Percentiles rank a stretch among this genome's conserved stretches.
Conservation (phyloP, 2,329 filamentous ascomycete genomes). For the Apiospora marii region DNA sequence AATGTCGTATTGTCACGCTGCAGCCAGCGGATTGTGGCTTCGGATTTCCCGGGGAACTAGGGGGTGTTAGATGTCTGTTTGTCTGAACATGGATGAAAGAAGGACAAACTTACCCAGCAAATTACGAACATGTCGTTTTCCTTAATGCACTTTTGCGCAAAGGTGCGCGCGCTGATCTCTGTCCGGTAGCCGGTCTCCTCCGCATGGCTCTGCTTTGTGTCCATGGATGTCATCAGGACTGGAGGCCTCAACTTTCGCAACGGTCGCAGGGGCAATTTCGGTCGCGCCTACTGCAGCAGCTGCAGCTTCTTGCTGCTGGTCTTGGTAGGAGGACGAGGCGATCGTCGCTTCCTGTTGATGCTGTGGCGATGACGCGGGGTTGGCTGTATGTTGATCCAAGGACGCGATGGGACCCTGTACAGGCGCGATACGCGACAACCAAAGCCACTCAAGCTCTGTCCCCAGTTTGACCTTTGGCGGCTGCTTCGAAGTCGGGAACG, state of each 20-base stretch:
- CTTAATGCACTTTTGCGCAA: slow-evolving; percentile 91
- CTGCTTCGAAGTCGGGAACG: slow-evolving; percentile 71
- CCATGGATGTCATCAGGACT: neutral
- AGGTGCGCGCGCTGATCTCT: slow-evolving; percentile 89
- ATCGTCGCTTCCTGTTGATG: neutral
- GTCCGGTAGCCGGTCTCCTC: slow-evolving; percentile 86
- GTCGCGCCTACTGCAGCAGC: too few species aligned
- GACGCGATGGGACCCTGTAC: too few species aligned
- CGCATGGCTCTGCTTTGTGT: neutral
- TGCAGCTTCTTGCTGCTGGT: neutral
- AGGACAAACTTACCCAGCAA: slow-evolving; percentile 75
- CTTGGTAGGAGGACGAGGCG: neutral
- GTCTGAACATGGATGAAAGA: slow-evolving; percentile 24
- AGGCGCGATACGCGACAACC: too few species aligned
- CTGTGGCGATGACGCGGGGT: too few species aligned
- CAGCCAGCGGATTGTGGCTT: slow-evolving; percentile 76
- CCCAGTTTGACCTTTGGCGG: too few species aligned
- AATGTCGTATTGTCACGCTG: slow-evolving; percentile 78
- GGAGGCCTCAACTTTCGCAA: fast-evolving
- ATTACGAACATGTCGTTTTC: slow-evolving; percentile 92
- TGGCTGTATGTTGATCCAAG: too few species aligned
- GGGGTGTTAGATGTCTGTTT: slow-evolving; percentile 6
- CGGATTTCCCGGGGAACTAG: slow-evolving; percentile 71
- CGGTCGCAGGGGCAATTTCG: neutral
- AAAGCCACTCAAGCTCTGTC: too few species aligned